Conservation (phyloP, 345 rosid species). For the Eucalyptus caleyi region DNA sequence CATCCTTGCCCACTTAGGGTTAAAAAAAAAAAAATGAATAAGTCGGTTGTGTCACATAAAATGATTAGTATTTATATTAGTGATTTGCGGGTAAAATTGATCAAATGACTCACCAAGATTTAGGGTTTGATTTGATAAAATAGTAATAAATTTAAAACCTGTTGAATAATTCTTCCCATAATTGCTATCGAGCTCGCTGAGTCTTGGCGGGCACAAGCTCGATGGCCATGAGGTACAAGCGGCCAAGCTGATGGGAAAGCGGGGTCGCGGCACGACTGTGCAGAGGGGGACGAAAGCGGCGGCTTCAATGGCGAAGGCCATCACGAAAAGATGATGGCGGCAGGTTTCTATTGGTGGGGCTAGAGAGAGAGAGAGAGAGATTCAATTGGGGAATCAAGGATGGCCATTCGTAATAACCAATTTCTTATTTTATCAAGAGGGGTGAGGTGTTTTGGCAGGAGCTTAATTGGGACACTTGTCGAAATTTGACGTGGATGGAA, state of each 20-base stretch:
- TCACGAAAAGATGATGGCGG: neutral
- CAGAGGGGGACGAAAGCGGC: neutral
- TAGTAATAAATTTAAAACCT: too few relatives aligned
- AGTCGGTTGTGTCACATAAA: rapidly evolving
- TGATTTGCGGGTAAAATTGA: rapidly evolving
- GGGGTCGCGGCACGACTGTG: neutral
- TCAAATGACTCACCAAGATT: rapidly evolving
- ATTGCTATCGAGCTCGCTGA: neutral
- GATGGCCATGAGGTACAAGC: neutral
- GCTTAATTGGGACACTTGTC: neutral
- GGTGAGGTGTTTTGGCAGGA: neutral
- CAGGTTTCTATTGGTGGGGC: neutral
- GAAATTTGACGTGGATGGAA: neutral
- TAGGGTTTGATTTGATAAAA: neutral
- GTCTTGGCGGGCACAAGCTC: neutral
- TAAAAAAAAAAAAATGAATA: too few relatives aligned
- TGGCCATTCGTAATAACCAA: neutral
- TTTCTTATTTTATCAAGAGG: neutral
- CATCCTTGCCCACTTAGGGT: too few relatives aligned
- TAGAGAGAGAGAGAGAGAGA: neutral
- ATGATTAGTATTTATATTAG: rapidly evolving
- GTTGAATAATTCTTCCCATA: too few relatives aligned
- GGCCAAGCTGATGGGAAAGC: neutral
- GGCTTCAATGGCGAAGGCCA: neutral
- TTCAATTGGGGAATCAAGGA: too few relatives aligned